Evolutionary conservation across 768 basidiomycete species (phyloP), one percentile per base, ranked within the genome.

Genomic region (Filobasidium floriforme): DNA sequence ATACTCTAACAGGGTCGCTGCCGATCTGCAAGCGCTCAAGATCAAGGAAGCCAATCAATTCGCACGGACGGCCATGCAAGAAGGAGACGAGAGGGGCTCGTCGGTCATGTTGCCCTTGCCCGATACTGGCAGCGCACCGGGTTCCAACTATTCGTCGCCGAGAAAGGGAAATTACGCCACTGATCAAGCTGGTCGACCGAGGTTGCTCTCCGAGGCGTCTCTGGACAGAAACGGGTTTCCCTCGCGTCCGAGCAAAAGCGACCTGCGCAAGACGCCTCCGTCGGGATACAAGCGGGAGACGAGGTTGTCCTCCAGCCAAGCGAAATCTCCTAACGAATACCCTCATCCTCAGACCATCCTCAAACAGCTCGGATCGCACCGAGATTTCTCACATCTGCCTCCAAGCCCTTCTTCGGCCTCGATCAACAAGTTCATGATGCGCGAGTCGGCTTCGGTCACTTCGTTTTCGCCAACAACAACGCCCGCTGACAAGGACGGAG

Each of bases 381-480:
- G 75, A 7, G 91, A 92, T 77, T 92, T 90, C 78, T 90, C 92
- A 0, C 89, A 90, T 74, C 82, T 94, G 4, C 91, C 91, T 14
- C 89, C 92, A 15, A 92, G 91, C 15, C 91, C 91, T 22, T 90
- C 91, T 1, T 86, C 89, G n/a, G 86, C 89, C 6, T 89, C 89
- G 6, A 91, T 92, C 65, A 88, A 90, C 66, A 88, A 90, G 70
- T 86, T 92, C 72, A 68, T 68, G 67, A 80, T 91, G 66, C 83
- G 85, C 62, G 78, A 69, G 18, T 75, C 73, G 11, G 72, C 70
- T 9, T 77, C 76, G 5, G 66, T 73, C 59, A 67, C 69, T 41
- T 75, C 74, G 60, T 73, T 78, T 37, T 64, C 72, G 18, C 59
- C 66, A 0, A 49, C 54, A 9, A 62, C 57, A n/a, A 64, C 71